Conservation (phyloP, 2,329 filamentous ascomycete genomes). For the Celoporthe dispersa region DNA sequence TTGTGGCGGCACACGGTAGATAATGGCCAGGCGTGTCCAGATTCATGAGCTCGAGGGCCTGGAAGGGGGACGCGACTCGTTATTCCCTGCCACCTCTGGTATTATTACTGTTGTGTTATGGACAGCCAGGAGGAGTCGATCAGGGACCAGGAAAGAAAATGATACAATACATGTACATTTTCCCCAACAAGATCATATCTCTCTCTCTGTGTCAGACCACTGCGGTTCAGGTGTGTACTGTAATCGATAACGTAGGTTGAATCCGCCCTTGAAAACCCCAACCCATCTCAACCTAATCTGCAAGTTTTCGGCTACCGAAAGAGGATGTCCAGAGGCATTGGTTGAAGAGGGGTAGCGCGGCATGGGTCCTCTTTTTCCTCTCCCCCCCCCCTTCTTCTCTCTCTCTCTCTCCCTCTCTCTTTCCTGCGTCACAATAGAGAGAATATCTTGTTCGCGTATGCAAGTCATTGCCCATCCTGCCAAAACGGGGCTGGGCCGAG, state of each 20-base stretch:
- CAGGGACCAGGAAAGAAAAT: background rate
- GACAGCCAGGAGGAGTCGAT: background rate
- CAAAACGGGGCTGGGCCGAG: conserved; percentile 19
- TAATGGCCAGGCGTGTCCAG: conserved; percentile 6
- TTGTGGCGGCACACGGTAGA: conserved; percentile 1
- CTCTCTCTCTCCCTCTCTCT: no score
- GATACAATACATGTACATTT: background rate
- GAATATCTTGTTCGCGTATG: conserved; percentile 3
- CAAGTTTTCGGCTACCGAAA: conserved; percentile 25
- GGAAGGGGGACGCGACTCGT: background rate
- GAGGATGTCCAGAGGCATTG: conserved; percentile 16
- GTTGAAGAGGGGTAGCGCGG: conserved; percentile 17
- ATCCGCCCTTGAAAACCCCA: background rate
- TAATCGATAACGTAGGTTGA: background rate
- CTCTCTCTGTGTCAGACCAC: background rate
- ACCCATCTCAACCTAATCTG: background rate
- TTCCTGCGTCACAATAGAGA: conserved; percentile 5
- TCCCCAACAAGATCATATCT: background rate
- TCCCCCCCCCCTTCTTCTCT: no score
- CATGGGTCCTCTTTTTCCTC: background rate
- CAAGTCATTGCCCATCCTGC: conserved; percentile 26
- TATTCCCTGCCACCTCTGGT: background rate
- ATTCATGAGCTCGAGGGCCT: background rate
- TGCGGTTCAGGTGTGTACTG: no score
- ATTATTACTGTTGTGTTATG: background rate